Conservation (phyloP, 306 rosid species). For the Mimosa pudica region DNA sequence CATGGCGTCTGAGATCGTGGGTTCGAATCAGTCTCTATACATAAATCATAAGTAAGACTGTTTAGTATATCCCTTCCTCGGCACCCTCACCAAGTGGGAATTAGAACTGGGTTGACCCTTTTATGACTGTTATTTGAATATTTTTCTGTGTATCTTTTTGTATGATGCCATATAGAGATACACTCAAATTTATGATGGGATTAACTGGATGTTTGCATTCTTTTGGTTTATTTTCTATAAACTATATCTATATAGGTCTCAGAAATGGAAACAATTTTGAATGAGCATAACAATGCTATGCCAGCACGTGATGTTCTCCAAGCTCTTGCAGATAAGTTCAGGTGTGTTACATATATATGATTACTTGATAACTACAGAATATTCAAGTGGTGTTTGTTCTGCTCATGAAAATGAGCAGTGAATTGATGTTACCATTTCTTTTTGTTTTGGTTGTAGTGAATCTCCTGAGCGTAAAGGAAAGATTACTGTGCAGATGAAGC, state of each 20-base stretch:
- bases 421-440: constrained; percentile 32
- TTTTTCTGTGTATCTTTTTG: not conserved
- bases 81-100: too few species aligned
- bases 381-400: constrained; percentile 8
- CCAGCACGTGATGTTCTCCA: constrained; percentile 79
- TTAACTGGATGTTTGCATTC: not conserved
- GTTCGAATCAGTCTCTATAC: too few species aligned
- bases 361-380: constrained; percentile 26
- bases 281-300: constrained; percentile 79
- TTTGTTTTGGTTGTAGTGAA: constrained; percentile 53
- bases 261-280: constrained; percentile 92
- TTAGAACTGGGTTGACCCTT: too few species aligned
- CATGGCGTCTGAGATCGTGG: too few species aligned
- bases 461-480: constrained; percentile 84
- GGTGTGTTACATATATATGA: constrained; percentile 50
- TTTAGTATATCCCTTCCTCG: too few species aligned
- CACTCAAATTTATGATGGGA: constrained; percentile 12
- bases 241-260: constrained; percentile 54
- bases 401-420: constrained; percentile 18
- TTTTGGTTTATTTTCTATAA: not conserved
- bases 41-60: too few species aligned
- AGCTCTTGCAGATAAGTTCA: constrained; percentile 89
- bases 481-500: constrained; percentile 94
- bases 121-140: not conserved
- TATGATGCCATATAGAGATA: constrained; percentile 4